Conservation (phyloP, 2,329 filamentous ascomycete genomes). For the Rhinocladiella mackenziei region DNA sequence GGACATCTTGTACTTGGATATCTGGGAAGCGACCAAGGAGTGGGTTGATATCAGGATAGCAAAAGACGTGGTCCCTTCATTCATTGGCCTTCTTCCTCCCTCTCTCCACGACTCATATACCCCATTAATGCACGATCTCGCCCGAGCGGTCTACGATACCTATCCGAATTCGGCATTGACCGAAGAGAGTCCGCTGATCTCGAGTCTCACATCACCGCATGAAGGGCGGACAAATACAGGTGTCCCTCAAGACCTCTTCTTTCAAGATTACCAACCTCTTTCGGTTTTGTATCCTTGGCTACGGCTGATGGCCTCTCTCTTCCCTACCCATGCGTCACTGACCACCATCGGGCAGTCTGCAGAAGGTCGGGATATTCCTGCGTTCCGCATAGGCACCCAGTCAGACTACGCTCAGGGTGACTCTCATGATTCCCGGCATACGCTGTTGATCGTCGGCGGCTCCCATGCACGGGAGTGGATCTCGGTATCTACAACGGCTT, state of each 20-base stretch:
- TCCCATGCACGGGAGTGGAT: conserved; percentile 98
- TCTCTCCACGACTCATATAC: conserved; percentile 69
- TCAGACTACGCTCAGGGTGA: conserved; percentile 38
- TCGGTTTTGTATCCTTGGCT: conserved; percentile 88
- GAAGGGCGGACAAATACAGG: conserved; percentile 38
- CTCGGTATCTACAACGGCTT: conserved; percentile 83
- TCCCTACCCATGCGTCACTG: conserved; percentile 70
- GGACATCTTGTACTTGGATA: conserved; percentile 73
- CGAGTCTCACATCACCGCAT: conserved; percentile 29
- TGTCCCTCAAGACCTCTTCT: conserved; percentile 65
- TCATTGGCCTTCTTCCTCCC: conserved; percentile 72
- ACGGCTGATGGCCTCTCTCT: conserved; percentile 83
- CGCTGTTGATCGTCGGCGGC: conserved; percentile 76
- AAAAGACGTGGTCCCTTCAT: conserved; percentile 66
- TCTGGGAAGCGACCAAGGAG: conserved; percentile 79
- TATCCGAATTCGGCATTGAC: conserved; percentile 51
- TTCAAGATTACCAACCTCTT: conserved; percentile 85
- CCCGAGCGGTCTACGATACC: conserved; percentile 70
- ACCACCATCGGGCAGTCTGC: conserved; percentile 78
- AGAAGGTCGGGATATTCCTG: conserved; percentile 81
- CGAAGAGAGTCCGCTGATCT: conserved; percentile 20
- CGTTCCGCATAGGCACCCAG: conserved; percentile 67
- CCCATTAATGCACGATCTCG: conserved; percentile 74
- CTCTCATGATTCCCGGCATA: conserved; percentile 54
- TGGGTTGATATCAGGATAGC: conserved; percentile 82